phyloP scores from a whole-genome alignment of 2,329 filamentous ascomycete species.

The Botrytis sinoallii region DNA sequence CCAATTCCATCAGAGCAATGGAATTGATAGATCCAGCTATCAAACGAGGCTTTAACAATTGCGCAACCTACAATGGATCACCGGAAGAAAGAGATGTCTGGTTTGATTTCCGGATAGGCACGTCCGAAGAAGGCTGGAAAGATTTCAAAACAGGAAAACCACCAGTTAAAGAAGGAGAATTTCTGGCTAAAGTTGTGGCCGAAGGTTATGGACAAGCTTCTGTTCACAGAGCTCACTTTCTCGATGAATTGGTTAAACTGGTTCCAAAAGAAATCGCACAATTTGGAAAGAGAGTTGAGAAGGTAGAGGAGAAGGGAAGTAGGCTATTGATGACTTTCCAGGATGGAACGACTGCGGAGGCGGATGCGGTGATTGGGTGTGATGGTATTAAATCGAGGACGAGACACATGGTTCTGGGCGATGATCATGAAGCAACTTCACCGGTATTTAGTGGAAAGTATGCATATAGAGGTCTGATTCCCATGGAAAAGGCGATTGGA shows the following conservation, averaged over 20 bases:
- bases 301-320: constrained; percentile 32
- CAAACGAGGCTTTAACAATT: constrained; percentile 29
- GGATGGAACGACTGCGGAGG: constrained; percentile 42
- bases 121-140: constrained; percentile 29
- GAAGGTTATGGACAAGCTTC: constrained; percentile 30
- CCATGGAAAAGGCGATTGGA: constrained; percentile 51
- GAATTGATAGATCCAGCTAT: constrained; percentile 33
- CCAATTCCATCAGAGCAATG: constrained; percentile 36
- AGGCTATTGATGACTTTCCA: constrained; percentile 41
- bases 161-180: constrained; percentile 25
- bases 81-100: constrained; percentile 30
- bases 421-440: constrained; percentile 43
- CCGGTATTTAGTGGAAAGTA: constrained; percentile 54
- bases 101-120: constrained; percentile 35
- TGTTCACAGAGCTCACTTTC: constrained; percentile 36
- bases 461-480: constrained; percentile 58
- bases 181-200: constrained; percentile 25
- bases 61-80: constrained; percentile 31
- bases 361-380: constrained; percentile 21
- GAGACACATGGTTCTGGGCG: constrained; percentile 50
- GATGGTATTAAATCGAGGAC: constrained; percentile 46
- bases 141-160: constrained; percentile 18
- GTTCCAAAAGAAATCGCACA: constrained; percentile 40
- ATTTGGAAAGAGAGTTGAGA: constrained; percentile 40
- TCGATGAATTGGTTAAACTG: constrained; percentile 37